Base-by-base conservation (phyloP, 2,329 filamentous ascomycete genomes). In the Trichoderma asperellum region DNA sequence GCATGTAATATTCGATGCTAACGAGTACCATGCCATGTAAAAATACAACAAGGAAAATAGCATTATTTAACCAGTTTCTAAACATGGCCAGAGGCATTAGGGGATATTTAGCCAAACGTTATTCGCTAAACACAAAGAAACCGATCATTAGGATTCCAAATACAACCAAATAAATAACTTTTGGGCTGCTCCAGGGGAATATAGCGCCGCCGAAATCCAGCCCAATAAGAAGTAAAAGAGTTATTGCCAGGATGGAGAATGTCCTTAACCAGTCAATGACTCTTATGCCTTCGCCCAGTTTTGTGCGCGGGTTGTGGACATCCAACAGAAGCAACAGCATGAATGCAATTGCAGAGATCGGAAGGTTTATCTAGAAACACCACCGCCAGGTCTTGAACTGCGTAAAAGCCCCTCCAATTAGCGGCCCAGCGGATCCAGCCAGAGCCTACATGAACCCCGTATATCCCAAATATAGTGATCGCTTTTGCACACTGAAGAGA, bases 371-470 rank as follows among this genome's bases (percentile, higher is more conserved):
- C 68, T 71, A 76, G 66, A 76, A 76, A 68, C 75, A 74, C 75
- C 77, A 76, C 43, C 75, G 70, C 74, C 74, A 75, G 1, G 72
- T 71, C n/a, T 78, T 70, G 37, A 64, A 58, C 29, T 68, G 49
- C 5, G 71, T 71, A n/a, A 92, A 89, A 0, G 85, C 84, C 5
- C 89, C 89, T 29, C 89, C 73, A 12, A 89, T 77, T 14, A 88
- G 80, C 0, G 89, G 89, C 0, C 89, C 89, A 21, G 90, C 78
- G 2, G 85, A 85, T 57, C 83, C 85, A 12, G 89, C 88, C 21
- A 89, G 75, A 10, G 87, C 88, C 89, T 89, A 87, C 0, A 90
- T 86, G 65, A 88, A 83, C 21, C 88, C 88, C 71, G 91, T 84
- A 63, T 91, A 80, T 4, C 88, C 88, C 74, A 87, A 89, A 74